phyloP scores from a whole-genome alignment of 2,329 filamentous ascomycete genomes.

The Penicillium sp. region DNA sequence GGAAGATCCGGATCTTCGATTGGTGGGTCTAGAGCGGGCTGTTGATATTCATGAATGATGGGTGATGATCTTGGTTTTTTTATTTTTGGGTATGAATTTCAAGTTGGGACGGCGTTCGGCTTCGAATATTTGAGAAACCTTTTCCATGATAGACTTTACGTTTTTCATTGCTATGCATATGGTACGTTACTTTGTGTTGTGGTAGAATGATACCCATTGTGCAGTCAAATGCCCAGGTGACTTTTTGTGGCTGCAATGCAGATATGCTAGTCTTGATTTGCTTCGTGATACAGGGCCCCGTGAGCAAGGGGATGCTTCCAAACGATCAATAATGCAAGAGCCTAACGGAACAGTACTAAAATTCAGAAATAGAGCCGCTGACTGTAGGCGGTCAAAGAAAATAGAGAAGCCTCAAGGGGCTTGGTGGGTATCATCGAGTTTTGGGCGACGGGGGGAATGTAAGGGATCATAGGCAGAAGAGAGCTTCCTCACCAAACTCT shows the following conservation, averaged over 20 bases:
- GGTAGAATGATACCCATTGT: not conserved
- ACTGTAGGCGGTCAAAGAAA: not conserved
- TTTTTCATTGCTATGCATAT: not conserved
- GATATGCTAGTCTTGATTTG: slow-evolving; percentile 2
- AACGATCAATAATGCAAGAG: slow-evolving; percentile 4
- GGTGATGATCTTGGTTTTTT: not conserved
- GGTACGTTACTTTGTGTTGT: not conserved
- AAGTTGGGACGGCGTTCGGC: slow-evolving; percentile 1
- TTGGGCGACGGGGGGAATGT: not conserved
- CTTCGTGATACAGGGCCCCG: not conserved
- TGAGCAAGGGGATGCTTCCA: not conserved
- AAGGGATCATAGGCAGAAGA: slow-evolving; percentile 64
- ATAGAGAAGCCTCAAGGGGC: not conserved
- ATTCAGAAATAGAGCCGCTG: slow-evolving; percentile 3
- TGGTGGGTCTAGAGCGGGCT: slow-evolving; percentile 30
- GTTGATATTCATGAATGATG: slow-evolving; percentile 5
- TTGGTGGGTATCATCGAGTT: slow-evolving; percentile 15
- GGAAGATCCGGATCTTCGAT: slow-evolving; percentile 40
- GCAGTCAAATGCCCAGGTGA: not conserved
- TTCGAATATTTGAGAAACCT: slow-evolving; percentile 8
- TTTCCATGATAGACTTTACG: not conserved
- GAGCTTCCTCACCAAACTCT: slow-evolving; percentile 75
- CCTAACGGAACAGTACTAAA: slow-evolving; percentile 3
- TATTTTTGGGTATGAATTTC: not conserved
- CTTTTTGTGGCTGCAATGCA: slow-evolving; percentile 8